Conservation (phyloP, 768 basidiomycete species). For the Gymnopilus dilepis region DNA sequence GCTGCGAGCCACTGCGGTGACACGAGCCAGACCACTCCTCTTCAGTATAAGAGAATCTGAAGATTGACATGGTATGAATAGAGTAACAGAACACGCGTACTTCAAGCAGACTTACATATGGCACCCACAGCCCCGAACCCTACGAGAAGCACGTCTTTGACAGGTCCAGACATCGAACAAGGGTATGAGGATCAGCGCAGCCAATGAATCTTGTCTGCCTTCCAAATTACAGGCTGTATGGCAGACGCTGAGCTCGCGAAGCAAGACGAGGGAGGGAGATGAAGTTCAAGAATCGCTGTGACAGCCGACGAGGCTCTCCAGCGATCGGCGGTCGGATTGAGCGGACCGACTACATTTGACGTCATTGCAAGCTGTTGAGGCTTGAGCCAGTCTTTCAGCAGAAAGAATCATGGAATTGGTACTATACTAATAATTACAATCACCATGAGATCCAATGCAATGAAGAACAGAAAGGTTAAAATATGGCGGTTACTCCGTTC, state of each 20-base stretch:
- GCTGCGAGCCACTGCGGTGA: slow-evolving; percentile 76
- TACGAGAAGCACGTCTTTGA: slow-evolving; percentile 61
- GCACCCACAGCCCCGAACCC: slow-evolving; percentile 72
- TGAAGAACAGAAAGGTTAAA: neutral
- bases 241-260: neutral
- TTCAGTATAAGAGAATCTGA: slow-evolving; percentile 62
- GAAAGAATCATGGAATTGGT: neutral
- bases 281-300: neutral
- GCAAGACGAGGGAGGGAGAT: neutral
- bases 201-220: neutral
- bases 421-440: neutral
- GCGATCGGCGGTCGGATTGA: too few relatives aligned
- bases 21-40: slow-evolving; percentile 60
- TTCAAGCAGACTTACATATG: slow-evolving; percentile 50
- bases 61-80: neutral
- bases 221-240: neutral
- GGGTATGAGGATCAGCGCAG: neutral
- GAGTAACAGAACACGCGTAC: neutral
- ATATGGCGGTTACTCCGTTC: neutral
- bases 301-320: too few relatives aligned
- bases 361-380: neutral
- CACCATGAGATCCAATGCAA: neutral
- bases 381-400: too few relatives aligned
- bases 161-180: slow-evolving; percentile 13
- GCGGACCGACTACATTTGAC: neutral